Percentiles rank a stretch among this genome's conserved stretches.
These are phyloP conservation scores for Noccaea caerulescens DNA, from an alignment of 345 rosid genomes.

Conservation along the genomic window DNA sequence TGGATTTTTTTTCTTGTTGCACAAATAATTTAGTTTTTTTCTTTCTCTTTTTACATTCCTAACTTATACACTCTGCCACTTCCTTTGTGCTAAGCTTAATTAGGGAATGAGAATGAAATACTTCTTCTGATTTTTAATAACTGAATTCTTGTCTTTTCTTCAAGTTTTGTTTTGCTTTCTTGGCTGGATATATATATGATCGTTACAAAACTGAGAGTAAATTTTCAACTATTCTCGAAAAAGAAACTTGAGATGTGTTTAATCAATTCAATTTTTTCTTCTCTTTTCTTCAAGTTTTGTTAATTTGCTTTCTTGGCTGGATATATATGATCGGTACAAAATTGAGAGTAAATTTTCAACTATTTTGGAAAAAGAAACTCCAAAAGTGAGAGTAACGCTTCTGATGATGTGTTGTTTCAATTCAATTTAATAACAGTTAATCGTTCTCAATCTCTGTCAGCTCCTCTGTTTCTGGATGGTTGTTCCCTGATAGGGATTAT, in stretches of 20 bases:
- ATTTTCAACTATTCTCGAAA: conserved; percentile 3
- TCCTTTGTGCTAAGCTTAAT: too few relatives aligned
- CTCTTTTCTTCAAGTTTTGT: not conserved
- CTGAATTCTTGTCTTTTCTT: not conserved
- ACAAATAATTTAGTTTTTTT: too few relatives aligned
- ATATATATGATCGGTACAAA: not conserved
- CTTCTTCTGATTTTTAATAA: too few relatives aligned
- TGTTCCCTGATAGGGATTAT: conserved; percentile 19
- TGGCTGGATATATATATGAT: conserved; percentile 1
- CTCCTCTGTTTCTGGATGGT: conserved; percentile 12
- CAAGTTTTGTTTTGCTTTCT: not conserved
- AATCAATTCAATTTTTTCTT: not conserved
- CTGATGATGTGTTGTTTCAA: not conserved
- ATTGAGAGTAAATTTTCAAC: conserved; percentile 18
- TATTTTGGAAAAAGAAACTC: not conserved
- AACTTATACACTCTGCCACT: too few relatives aligned
- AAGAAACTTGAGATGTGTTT: not conserved
- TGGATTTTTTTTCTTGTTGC: too few relatives aligned
- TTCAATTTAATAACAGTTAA: conserved; percentile 1
- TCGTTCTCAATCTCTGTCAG: conserved; percentile 24
- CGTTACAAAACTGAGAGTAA: conserved; percentile 10
- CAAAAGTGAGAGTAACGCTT: too few relatives aligned
- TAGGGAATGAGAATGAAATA: too few relatives aligned
- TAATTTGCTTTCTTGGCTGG: not conserved
- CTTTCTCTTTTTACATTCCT: too few relatives aligned